Base-by-base conservation (phyloP, 345 rosid genomes). In the Erysimum cheiranthoides region DNA sequence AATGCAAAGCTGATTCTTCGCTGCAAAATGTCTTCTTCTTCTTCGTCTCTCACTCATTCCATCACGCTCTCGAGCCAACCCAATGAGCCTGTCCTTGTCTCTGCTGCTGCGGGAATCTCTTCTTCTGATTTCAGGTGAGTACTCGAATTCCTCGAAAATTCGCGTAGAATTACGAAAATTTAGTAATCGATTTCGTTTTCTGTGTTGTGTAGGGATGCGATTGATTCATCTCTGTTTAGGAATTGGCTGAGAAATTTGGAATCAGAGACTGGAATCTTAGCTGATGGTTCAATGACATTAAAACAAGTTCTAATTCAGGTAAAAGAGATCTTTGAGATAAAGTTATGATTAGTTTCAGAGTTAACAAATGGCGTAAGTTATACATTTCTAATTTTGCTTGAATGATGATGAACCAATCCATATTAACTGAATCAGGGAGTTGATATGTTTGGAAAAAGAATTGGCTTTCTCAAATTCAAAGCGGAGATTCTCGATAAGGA, bases 381-480 rank as follows among this genome's bases (percentile, higher is more conserved):
- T 21, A 21, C 1, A 21, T 21, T 21, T 21, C 25, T 21, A 21
- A 21, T 21, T 21, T 21, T 21, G 25, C 25, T 21, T 21, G 25
- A 21, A 21, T 21, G 25, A 21, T 21, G 25, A 21, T 21, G 25
- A 21, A 21, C 1, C 25, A 21, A 21, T 21, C 1, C 25, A 21
- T 21, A 21, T 21, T n/a, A n/a, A n/a, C 25, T 21, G 25, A 21
- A 21, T 21, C 1, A 91, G 98, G 97, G 96, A 49, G 91, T 94
- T 65, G 98, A 94, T 84, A 87, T 90, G 97, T 92, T 94, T 62
- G 97, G 96, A 28, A 79, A 77, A 61, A 75, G 90, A 21, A 68
- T 92, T 59, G 98, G 98, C 14, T 92, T 92, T 86, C 82, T 94
- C 52, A 92, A 94, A 82, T 90, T 92, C 86, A 86, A 81, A 78